Percentiles rank a stretch among this genome's conserved stretches.
phyloP scores from a whole-genome alignment of 2,329 filamentous ascomycete genomes.

The Neoscytalidium dimidiatum region DNA sequence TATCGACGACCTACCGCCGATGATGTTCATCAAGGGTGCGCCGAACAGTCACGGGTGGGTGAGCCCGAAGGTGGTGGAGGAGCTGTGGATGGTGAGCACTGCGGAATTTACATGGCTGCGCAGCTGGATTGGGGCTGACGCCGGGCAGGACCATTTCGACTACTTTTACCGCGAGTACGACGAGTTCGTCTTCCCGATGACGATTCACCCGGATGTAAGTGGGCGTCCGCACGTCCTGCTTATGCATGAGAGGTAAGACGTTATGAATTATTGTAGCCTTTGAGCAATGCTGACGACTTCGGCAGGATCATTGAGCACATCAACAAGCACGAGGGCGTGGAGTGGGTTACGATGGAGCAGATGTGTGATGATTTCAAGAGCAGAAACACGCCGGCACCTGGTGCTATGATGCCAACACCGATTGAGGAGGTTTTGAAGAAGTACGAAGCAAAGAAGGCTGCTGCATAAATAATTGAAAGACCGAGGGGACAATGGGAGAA shows the following conservation, averaged over 20 bases:
- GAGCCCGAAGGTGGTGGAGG: constrained; percentile 61
- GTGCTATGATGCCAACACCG: constrained; percentile 62
- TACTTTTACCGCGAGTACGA: constrained; percentile 79
- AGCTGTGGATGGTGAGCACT: constrained; percentile 57
- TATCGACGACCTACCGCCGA: constrained; percentile 60
- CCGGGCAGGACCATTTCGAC: constrained; percentile 61
- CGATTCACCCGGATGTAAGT: constrained; percentile 67
- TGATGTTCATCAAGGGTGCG: constrained; percentile 72
- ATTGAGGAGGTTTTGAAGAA: constrained; percentile 55
- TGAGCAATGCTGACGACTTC: not conserved
- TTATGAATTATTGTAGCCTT: no score
- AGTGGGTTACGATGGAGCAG: constrained; percentile 70
- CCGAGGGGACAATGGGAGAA: not conserved
- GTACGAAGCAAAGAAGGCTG: constrained; percentile 32
- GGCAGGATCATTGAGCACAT: constrained; percentile 66
- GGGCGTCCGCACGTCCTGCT: constrained; percentile 71
- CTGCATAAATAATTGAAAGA: not conserved
- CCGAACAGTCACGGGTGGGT: constrained; percentile 66
- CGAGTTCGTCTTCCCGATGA: constrained; percentile 76
- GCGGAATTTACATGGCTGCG: no score
- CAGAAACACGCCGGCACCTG: constrained; percentile 59
- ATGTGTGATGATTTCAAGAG: constrained; percentile 74
- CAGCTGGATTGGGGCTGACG: constrained; percentile 55
- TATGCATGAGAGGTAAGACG: constrained; percentile 67
- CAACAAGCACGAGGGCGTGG: constrained; percentile 63